A percentile compares a stretch with the other conserved stretches of the same genome.
These are phyloP conservation scores for Xylaria sp. DNA, from an alignment of 495 filamentous ascomycete genomes.

Conservation along the genomic window DNA sequence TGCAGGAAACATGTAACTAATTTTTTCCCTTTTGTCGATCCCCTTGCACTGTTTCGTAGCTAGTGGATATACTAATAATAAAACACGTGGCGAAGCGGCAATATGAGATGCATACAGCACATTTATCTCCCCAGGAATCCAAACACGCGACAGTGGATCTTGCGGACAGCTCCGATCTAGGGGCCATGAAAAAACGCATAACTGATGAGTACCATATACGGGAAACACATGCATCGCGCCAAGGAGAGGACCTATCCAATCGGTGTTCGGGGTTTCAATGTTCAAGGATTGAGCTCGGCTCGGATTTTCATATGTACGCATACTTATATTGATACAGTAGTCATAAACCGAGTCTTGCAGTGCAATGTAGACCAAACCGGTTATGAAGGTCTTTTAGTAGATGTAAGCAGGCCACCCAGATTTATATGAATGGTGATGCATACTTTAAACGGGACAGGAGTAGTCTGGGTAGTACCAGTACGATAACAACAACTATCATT, in stretches of 20 bases:
- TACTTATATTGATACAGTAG: no score
- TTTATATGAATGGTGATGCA: not conserved
- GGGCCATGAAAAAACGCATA: not conserved
- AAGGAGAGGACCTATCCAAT: conserved; percentile 5
- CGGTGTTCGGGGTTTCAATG: conserved; percentile 3
- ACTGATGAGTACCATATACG: not conserved
- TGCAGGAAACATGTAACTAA: not conserved
- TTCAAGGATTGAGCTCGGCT: not conserved
- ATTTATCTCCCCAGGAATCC: conserved; percentile 3
- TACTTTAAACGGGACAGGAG: not conserved
- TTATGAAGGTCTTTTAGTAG: not conserved
- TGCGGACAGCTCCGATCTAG: conserved; percentile 2
- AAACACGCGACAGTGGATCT: conserved; percentile 25
- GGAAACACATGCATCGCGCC: conserved; percentile 7
- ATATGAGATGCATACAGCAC: conserved; percentile 23
- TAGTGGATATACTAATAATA: conserved; percentile 22
- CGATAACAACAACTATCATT: not conserved
- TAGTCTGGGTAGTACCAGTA: not conserved
- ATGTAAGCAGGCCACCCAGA: not conserved
- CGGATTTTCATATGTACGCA: no score
- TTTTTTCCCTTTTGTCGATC: not conserved
- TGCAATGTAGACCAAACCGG: not conserved
- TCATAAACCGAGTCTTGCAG: not conserved
- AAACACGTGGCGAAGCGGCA: conserved; percentile 23
- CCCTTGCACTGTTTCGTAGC: not conserved